Evolutionary conservation across 768 basidiomycete species (phyloP).

Genomic region (Lepiota venenata): DNA sequence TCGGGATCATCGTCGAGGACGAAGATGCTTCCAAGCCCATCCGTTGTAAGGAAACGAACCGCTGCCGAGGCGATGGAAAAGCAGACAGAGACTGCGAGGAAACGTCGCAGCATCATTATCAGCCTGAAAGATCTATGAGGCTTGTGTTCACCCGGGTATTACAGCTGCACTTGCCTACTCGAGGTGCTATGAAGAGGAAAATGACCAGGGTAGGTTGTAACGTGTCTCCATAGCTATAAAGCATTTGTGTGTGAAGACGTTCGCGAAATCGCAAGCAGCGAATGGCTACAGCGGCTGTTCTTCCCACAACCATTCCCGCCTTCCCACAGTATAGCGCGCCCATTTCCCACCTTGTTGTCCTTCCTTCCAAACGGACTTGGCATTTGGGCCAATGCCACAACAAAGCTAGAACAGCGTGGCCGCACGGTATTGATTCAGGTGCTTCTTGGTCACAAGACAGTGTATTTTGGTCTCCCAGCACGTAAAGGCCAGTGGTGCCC

Average conservation of each 20-base stretch:
- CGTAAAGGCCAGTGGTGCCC: neutral
- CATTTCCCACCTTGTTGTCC: neutral
- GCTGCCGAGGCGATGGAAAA: slow-evolving; percentile 10
- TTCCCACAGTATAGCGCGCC: slow-evolving; percentile 1
- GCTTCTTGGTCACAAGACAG: slow-evolving; percentile 9
- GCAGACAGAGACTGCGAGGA: slow-evolving; percentile 4
- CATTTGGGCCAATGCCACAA: neutral
- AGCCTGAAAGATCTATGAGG: neutral
- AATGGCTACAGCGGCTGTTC: neutral
- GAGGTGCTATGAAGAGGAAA: neutral
- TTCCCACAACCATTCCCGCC: slow-evolving; percentile 1
- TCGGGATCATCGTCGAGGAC: slow-evolving; percentile 13
- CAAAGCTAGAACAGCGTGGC: neutral
- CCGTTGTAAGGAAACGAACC: slow-evolving; percentile 6
- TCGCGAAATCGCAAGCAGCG: slow-evolving; percentile 5
- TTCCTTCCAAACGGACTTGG: neutral
- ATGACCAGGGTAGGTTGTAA: neutral
- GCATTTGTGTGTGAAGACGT: slow-evolving; percentile 5
- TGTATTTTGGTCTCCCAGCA: neutral
- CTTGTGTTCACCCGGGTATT: no score
- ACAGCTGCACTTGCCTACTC: neutral
- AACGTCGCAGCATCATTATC: slow-evolving; percentile 2
- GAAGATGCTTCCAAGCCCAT: slow-evolving; percentile 4
- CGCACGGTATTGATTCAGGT: neutral
- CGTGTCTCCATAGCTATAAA: neutral